Evolutionary conservation across 345 rosid genomes (phyloP), one percentile per base, ranked within the genome.

Genomic region (Mangifera indica): DNA sequence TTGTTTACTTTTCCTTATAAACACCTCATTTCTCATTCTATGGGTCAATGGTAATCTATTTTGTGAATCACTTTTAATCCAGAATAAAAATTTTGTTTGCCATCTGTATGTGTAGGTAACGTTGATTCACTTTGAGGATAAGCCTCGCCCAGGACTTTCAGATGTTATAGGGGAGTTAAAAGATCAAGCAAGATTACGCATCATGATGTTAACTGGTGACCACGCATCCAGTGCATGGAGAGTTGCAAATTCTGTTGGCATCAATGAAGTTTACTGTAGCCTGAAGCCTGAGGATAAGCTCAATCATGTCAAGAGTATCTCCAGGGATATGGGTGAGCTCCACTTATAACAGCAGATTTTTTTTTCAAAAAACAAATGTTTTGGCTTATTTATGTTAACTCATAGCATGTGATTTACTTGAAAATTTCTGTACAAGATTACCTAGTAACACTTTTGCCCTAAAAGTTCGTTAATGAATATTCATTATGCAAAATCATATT

Each of bases 171-270:
- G 79, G 45, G 95, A 88, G 74, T 75, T 94, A 68, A 83, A 80
- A 76, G 78, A 73, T 82, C 79, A 81, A 79, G 98, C 89, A 72
- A 78, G 73, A 77, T 85, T 92, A 18, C 87, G 86, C 20, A 78
- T 90, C 67, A 90, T 95, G 87, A 95, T 95, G 99, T 79, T 92
- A 76, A 92, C 98, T 45, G 99, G 96, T 76, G 98, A 95, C 81
- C 98, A 92, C 75, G 85, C 87, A 61, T 89, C 96, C 78, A 95
- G 99, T 80, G 98, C 99, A 11, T 77, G 83, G 92, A 88, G 99
- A 87, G 97, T 92, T 67, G 99, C 98, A 48, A 86, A 90, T 75
- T 87, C 92, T 49, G 98, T 92, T 53, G 93, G 92, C 74, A 90
- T 95, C 70, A 74, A 76, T 42, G 97, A 92, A 84, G 93, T 90